phyloP scores from a whole-genome alignment of 495 filamentous ascomycete species.

The Tuber indicum region DNA sequence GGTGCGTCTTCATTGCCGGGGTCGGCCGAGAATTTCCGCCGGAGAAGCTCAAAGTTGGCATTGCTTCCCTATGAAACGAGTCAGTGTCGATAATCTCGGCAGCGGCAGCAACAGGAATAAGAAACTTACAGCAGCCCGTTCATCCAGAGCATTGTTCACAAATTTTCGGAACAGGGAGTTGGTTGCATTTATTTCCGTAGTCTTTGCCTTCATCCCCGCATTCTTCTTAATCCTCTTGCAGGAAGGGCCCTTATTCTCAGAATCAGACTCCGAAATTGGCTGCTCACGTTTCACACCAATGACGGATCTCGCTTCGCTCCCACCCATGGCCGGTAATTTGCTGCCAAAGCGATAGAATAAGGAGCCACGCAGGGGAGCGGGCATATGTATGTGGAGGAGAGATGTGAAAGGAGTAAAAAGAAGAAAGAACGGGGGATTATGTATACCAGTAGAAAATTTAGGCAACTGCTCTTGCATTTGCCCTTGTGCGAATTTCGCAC shows the following conservation, averaged over 20 bases:
- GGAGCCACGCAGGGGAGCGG: background rate
- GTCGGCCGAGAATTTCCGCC: constrained; percentile 32
- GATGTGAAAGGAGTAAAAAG: background rate
- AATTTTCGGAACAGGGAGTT: constrained; percentile 35
- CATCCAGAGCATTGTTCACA: constrained; percentile 36
- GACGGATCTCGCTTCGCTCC: background rate
- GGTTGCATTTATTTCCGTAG: constrained; percentile 5
- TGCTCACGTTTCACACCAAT: constrained; percentile 16
- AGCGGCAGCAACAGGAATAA: constrained; percentile 4
- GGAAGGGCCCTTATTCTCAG: background rate
- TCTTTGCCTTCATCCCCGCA: constrained; percentile 8
- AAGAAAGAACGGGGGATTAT: background rate
- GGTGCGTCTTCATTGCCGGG: constrained; percentile 30
- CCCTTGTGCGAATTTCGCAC: background rate
- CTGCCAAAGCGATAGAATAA: background rate
- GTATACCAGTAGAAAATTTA: background rate
- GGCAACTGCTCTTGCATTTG: background rate
- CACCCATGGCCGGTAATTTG: background rate
- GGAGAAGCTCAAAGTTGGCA: constrained; percentile 33
- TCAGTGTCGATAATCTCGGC: constrained; percentile 9
- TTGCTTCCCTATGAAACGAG: constrained; percentile 30
- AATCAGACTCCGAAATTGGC: constrained; percentile 12
- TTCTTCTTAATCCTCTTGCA: constrained; percentile 7
- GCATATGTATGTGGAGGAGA: background rate
- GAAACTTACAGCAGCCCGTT: constrained; percentile 32